Evolutionary conservation across 371 early-diverging fungal species (phyloP), one percentile per base, ranked within the genome.

Genomic region (Apophysomyces sp.): DNA sequence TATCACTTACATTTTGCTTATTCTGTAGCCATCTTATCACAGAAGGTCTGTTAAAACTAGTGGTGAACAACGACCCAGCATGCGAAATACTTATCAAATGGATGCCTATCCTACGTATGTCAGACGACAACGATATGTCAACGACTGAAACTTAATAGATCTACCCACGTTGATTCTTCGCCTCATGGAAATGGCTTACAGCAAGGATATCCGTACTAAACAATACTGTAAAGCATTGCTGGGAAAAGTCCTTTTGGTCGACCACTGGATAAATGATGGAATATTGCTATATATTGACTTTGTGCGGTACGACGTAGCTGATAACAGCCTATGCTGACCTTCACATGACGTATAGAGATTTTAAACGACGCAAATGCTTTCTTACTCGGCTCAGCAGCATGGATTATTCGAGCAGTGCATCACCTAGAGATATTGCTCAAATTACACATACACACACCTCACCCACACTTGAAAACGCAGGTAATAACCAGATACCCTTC

Each of bases 221-320:
- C 65, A 65, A 26, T 54, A 59, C 12, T 65, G 65, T 28, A 65
- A 59, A 32, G 65, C 65, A 44, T 32, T 65, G 53, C 52, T 65
- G 15, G 65, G 52, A 3, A 65, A 65, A 44, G 55, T 60, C 6
- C 37, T 65, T 3, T 27, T 65, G 16, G 49, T 55, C 16, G 37
- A 34, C 5, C 34, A 52, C 18, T 60, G 65, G 60, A 18, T 29
- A n/a, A 44, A 58, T 31, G 65, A 65, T 15, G 55, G 65, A 1
- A 13, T 65, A 4, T 30, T 55, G 6, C 15, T 65, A 1, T 65
- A 44, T 30, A 28, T 65, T 30, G 60, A 59, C 16, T 27, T 65
- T 21, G 55, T 65, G 18, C 27, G 65, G 59, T 58, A 65, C 3
- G 34, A n/a, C n/a, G n/a, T n/a, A n/a, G n/a, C n/a, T n/a, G n/a